phyloP scores from a whole-genome alignment of 305 asterid species.

The Rubia occidens region DNA sequence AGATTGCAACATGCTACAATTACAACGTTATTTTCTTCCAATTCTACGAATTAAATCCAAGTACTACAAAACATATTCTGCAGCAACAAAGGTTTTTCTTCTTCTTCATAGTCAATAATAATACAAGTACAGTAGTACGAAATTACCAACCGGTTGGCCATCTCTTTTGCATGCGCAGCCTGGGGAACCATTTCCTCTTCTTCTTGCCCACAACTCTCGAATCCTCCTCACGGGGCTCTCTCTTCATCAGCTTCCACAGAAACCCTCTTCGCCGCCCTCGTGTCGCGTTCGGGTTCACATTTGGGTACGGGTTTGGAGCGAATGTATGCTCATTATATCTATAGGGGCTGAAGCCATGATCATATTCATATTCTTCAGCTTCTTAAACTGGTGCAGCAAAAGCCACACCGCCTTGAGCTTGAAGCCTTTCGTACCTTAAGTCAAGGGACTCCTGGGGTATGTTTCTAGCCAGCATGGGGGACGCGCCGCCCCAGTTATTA shows the following conservation, averaged over 20 bases:
- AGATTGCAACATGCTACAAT: background rate
- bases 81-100: background rate
- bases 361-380: conserved; percentile 26
- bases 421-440: conserved; percentile 39
- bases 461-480: conserved; percentile 60
- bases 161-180: conserved; percentile 33
- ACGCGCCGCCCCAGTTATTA: conserved; percentile 83
- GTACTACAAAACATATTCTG: background rate
- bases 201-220: conserved; percentile 20
- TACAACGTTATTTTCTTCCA: background rate
- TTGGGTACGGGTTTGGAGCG: background rate
- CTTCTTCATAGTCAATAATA: background rate
- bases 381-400: conserved; percentile 24
- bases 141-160: conserved; percentile 76
- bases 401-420: conserved; percentile 29
- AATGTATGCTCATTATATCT: conserved; percentile 5
- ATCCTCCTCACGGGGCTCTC: conserved; percentile 20
- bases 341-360: conserved; percentile 22
- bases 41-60: background rate
- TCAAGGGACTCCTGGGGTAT: conserved; percentile 52
- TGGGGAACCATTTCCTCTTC: conserved; percentile 28
- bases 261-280: conserved; percentile 24
- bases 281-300: background rate
- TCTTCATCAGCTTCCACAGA: conserved; percentile 28
- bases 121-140: background rate